Evolutionary conservation across 2,329 filamentous ascomycete genomes (phyloP), one percentile per base, ranked within the genome.

Genomic region (Biscogniauxia marginata): DNA sequence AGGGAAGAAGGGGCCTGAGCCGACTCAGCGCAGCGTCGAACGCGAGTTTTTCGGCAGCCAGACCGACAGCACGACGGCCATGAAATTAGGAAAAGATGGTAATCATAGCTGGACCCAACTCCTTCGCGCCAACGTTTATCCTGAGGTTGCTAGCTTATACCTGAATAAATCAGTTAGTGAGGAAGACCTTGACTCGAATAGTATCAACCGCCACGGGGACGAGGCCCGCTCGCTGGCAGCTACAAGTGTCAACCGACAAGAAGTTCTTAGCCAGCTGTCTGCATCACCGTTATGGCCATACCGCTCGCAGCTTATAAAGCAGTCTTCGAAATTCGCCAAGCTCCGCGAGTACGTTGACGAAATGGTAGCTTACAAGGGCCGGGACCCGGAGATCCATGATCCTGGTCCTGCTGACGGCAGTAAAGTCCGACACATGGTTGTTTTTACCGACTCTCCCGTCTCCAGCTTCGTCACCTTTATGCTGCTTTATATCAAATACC

Each of bases 361-460:
- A 13, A 53, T 53, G 51, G 45, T 53, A 7, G 51, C 51, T 0
- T 44, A 48, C 24, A 53, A 46, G 25, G 24, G 23, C 30, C 18
- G 7, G 5, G 45, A 43, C 3, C 51, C 44, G 1, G 24, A 48
- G 6, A 16, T 19, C 3, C 7, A 49, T 24, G 51, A 49, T 30
- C 51, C 51, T 19, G 30, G 20, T 18, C 52, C 52, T 20, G 43
- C 53, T 25, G 53, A 56, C 30, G 49, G 46, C n/a, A 56, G 24
- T 20, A 52, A 52, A 4, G 9, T 56, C 22, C 45, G 45, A 13
- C 49, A 56, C 34, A 56, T 56, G 54, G 11, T 49, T 19, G 49
- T 56, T 13, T 49, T 56, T n/a, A n/a, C n/a, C n/a, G n/a, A n/a
- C n/a, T n/a, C n/a, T n/a, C n/a, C n/a, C n/a, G n/a, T n/a, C n/a